Conservation (phyloP, 2,329 filamentous ascomycete genomes). For the Trichothecium roseum region DNA sequence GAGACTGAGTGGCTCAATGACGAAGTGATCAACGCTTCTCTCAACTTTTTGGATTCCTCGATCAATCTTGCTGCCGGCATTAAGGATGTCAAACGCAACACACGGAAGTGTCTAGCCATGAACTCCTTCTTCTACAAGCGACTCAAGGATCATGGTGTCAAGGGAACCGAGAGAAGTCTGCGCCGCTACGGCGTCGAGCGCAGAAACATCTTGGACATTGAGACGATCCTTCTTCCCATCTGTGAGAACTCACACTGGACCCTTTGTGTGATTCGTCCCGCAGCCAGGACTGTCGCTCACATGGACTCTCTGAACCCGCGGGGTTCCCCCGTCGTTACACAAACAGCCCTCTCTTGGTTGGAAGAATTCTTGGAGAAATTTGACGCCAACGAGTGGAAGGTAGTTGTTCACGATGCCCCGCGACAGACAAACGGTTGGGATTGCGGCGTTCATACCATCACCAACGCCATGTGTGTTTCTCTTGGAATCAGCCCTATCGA, state of each 20-base stretch:
- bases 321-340: constrained; percentile 29
- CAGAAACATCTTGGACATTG: constrained; percentile 52
- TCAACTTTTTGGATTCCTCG: constrained; percentile 48
- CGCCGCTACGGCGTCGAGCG: constrained; percentile 45
- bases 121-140: constrained; percentile 57
- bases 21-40: constrained; percentile 59
- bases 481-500: constrained; percentile 41
- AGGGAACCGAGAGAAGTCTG: constrained; percentile 41
- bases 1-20: constrained; percentile 62
- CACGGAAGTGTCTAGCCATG: constrained; percentile 51
- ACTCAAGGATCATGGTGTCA: constrained; percentile 35
- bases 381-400: constrained; percentile 48
- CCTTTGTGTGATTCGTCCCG: constrained; percentile 54
- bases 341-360: constrained; percentile 43
- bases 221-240: constrained; percentile 61
- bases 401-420: constrained; percentile 37
- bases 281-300: constrained; percentile 51
- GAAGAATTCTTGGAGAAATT: constrained; percentile 45
- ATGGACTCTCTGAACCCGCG: constrained; percentile 52
- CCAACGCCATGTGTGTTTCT: constrained; percentile 57
- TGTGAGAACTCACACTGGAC: constrained; percentile 61
- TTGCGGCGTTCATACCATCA: constrained; percentile 68
- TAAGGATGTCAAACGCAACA: constrained; percentile 31
- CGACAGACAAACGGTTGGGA: constrained; percentile 58
- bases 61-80: constrained; percentile 47